Conservation (phyloP, 1,284 basidiomycete species). For the Cryptococcus sp. region DNA sequence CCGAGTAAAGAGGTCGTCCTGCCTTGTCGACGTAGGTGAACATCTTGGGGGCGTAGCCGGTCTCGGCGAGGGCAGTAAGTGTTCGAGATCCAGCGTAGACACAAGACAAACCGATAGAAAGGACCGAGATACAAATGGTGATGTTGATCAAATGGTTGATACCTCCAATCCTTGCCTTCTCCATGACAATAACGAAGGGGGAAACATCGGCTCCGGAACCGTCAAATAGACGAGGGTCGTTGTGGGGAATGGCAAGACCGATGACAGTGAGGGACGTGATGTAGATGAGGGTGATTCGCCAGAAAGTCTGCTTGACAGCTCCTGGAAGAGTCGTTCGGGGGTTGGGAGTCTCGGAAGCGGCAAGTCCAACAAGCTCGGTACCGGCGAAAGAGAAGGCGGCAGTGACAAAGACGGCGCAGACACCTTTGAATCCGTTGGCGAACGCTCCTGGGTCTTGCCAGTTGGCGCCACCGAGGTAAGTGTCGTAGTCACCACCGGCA, state of each 20-base stretch:
- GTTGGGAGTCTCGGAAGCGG: slow-evolving; percentile 64
- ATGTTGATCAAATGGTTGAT: slow-evolving; percentile 52
- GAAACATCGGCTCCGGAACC: slow-evolving; percentile 50
- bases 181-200: slow-evolving; percentile 53
- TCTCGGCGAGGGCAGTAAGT: slow-evolving; percentile 43
- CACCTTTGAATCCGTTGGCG: slow-evolving; percentile 51
- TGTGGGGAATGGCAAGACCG: slow-evolving; percentile 50
- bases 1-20: slow-evolving; percentile 51
- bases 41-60: slow-evolving; percentile 49
- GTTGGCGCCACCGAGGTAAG: slow-evolving; percentile 35
- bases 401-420: slow-evolving; percentile 43
- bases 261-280: slow-evolving; percentile 52
- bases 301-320: slow-evolving; percentile 50
- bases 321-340: slow-evolving; percentile 51
- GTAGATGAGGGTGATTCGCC: slow-evolving; percentile 54
- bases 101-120: slow-evolving; percentile 44
- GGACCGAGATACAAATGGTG: slow-evolving; percentile 49
- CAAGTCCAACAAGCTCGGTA: slow-evolving; percentile 81
- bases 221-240: slow-evolving; percentile 37
- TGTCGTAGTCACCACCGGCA: slow-evolving; percentile 27
- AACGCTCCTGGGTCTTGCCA: slow-evolving; percentile 47
- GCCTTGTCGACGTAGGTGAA: slow-evolving; percentile 53
- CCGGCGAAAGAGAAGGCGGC: slow-evolving; percentile 76
- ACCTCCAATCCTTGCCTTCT: slow-evolving; percentile 46
- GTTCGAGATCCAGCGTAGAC: slow-evolving; percentile 47